A percentile compares a stretch with the other conserved stretches of the same genome.
Conservation (phyloP, 2,329 filamentous ascomycete genomes). For the Ophiostoma perfectum region DNA sequence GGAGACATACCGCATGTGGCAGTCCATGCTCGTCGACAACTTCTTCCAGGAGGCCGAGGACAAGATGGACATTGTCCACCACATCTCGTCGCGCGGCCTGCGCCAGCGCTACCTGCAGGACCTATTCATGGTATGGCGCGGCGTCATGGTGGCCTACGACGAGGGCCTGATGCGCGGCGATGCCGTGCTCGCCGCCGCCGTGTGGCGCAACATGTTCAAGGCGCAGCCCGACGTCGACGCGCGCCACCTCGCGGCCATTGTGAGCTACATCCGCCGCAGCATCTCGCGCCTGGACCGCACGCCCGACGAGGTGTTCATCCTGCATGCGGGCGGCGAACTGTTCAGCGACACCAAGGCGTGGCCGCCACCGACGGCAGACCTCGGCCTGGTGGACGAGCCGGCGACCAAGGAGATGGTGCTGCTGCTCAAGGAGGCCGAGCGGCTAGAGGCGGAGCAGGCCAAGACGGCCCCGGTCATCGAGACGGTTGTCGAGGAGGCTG, state of each 20-base stretch:
- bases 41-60: conserved; percentile 89
- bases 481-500: conserved; percentile 11
- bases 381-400: conserved; percentile 39
- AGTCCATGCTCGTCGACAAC: conserved; percentile 87
- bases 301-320: conserved; percentile 40
- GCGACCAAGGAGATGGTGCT: conserved; percentile 36
- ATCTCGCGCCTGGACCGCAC: conserved; percentile 46
- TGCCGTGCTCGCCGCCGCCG: conserved; percentile 68
- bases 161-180: conserved; percentile 74
- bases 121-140: conserved; percentile 88
- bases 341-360: conserved; percentile 37
- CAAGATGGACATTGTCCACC: conserved; percentile 75
- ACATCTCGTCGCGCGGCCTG: conserved; percentile 53
- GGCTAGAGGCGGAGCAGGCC: conserved; percentile 6
- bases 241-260: conserved; percentile 47
- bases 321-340: conserved; percentile 31
- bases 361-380: conserved; percentile 35
- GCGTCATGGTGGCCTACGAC: conserved; percentile 76
- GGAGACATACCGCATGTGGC: conserved; percentile 67
- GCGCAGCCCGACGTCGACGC: conserved; percentile 50
- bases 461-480: background rate
- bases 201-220: conserved; percentile 94
- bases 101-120: conserved; percentile 73
- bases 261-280: conserved; percentile 51
- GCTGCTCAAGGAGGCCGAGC: conserved; percentile 28